Conservation (phyloP, 1,284 basidiomycete species). For the Singerocomus inundabilis region DNA sequence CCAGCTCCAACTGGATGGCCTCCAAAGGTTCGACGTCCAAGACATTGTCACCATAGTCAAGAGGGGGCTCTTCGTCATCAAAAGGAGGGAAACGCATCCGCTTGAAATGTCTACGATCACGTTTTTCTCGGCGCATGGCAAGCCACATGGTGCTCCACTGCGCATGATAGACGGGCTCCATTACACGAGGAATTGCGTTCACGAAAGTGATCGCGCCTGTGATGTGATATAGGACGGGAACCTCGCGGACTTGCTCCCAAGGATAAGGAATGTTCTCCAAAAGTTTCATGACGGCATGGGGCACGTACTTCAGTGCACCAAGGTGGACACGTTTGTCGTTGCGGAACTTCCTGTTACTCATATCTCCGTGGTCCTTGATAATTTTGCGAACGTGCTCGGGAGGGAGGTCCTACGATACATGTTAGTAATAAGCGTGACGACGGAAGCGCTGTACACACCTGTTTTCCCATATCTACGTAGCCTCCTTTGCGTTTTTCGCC, state of each 20-base stretch:
- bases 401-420: constrained; percentile 63
- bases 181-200: constrained; percentile 95
- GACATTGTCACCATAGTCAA: constrained; percentile 98
- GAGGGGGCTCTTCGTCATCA: constrained; percentile 97
- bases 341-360: constrained; percentile 95
- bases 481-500: constrained; percentile 87
- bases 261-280: constrained; percentile 99
- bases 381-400: constrained; percentile 97
- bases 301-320: constrained; percentile 97
- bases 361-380: constrained; percentile 96
- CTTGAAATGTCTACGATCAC: constrained; percentile 98
- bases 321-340: constrained; percentile 99
- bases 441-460: constrained; percentile 48
- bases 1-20: constrained; percentile 96
- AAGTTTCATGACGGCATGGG: constrained; percentile 98
- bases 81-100: constrained; percentile 99
- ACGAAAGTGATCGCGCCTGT: constrained; percentile 99
- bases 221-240: constrained; percentile 95
- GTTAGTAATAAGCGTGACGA: constrained; percentile 10
- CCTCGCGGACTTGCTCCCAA: constrained; percentile 99
- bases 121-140: constrained; percentile 98
- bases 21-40: constrained; percentile 98
- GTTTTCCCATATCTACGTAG: constrained; percentile 91
- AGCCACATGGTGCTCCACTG: constrained; percentile 99
- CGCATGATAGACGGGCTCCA: constrained; percentile 98